Conservation (phyloP, 129 eudicot genomes). For the Chrysanthemum seticuspe region DNA sequence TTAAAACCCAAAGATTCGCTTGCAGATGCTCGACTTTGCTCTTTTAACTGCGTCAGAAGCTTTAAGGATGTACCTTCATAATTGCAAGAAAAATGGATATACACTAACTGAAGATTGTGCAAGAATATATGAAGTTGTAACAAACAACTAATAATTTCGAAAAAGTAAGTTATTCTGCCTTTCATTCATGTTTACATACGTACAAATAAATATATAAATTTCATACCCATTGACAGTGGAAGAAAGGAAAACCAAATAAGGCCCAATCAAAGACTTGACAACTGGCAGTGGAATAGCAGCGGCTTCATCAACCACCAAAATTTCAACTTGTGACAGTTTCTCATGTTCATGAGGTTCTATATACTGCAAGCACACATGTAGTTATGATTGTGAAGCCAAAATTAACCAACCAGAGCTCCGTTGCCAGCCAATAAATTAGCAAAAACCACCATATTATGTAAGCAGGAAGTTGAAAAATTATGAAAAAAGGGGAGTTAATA, state of each 20-base stretch:
- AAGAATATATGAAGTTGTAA: slow-evolving; percentile 9
- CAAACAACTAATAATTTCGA: background rate
- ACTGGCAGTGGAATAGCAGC: slow-evolving; percentile 92
- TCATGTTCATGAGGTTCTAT: slow-evolving; percentile 79
- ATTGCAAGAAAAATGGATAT: slow-evolving; percentile 27
- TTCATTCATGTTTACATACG: too few relatives aligned
- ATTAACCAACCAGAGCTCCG: background rate
- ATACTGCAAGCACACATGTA: slow-evolving; percentile 45
- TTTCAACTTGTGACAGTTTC: slow-evolving; percentile 88
- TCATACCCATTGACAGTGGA: slow-evolving; percentile 89
- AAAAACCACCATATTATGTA: background rate
- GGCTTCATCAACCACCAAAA: slow-evolving; percentile 96
- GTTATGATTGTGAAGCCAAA: background rate
- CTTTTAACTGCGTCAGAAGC: slow-evolving; percentile 78
- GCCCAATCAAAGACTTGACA: slow-evolving; percentile 88
- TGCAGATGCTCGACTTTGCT: slow-evolving; percentile 56
- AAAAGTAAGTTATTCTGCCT: background rate
- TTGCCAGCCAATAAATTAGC: background rate
- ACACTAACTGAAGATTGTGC: background rate
- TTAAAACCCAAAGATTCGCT: background rate
- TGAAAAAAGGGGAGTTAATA: too few relatives aligned
- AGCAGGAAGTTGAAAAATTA: background rate
- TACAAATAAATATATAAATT: too few relatives aligned
- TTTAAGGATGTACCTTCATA: slow-evolving; percentile 96
- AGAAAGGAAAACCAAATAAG: slow-evolving; percentile 84